These are phyloP conservation scores for Westerdykella ornata DNA, from an alignment of 2,329 filamentous ascomycete genomes.

Conservation along the genomic window DNA sequence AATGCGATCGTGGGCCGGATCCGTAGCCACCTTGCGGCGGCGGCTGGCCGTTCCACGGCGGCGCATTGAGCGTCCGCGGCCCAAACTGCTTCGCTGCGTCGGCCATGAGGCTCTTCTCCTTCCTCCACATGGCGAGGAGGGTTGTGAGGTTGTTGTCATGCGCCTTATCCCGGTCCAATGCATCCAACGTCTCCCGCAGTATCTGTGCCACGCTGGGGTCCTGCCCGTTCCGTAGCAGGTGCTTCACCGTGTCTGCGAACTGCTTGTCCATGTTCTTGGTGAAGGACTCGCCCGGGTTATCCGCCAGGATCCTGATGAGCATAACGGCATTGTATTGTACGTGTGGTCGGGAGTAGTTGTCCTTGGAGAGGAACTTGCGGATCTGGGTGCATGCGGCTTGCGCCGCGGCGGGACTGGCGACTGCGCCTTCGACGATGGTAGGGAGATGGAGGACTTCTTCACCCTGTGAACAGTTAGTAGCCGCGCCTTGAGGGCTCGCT, in stretches of 20 bases:
- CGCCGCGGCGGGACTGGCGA: constrained; percentile 82
- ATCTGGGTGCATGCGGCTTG: constrained; percentile 73
- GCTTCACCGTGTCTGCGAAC: constrained; percentile 70
- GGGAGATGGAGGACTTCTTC: constrained; percentile 91
- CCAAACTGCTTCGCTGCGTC: constrained; percentile 29
- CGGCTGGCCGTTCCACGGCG: constrained; percentile 33
- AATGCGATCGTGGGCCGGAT: constrained; percentile 13
- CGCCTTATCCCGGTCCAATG: constrained; percentile 64
- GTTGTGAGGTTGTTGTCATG: constrained; percentile 65
- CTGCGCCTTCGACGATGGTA: constrained; percentile 87
- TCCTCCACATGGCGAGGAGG: constrained; percentile 82
- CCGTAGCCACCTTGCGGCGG: constrained; percentile 18
- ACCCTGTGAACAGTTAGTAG: constrained; percentile 48
- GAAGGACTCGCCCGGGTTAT: constrained; percentile 86
- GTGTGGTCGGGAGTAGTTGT: constrained; percentile 58
- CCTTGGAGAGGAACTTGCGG: constrained; percentile 71
- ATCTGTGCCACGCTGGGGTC: constrained; percentile 79
- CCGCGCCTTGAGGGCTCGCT: not conserved
- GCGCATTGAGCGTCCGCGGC: constrained; percentile 41
- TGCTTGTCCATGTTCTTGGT: constrained; percentile 84
- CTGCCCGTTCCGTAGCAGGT: constrained; percentile 62
- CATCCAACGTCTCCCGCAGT: constrained; percentile 76
- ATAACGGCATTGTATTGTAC: constrained; percentile 95
- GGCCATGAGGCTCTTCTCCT: constrained; percentile 58
- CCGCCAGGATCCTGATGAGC: constrained; percentile 83